Evolutionary conservation across 345 rosid genomes (phyloP).

Genomic region (Alliaria petiolata): DNA sequence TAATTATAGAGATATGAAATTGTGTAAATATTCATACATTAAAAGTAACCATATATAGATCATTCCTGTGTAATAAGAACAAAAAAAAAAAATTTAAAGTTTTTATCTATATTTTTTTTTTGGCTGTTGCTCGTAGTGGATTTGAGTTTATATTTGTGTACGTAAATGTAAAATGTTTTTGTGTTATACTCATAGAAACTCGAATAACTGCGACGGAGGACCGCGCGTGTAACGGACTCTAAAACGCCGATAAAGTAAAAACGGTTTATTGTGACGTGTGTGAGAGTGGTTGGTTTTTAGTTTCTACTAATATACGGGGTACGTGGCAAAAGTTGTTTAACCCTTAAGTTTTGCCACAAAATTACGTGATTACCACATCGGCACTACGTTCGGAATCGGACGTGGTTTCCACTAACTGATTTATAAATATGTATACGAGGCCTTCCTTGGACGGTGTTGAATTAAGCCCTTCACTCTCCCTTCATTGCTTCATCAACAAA

Average conservation of each 20-base stretch:
- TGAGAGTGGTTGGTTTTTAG: neutral
- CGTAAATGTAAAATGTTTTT: too few relatives aligned
- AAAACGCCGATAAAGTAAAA: neutral
- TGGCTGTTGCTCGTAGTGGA: too few relatives aligned
- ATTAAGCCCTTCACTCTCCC: too few relatives aligned
- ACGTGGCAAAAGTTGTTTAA: neutral
- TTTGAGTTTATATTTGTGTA: too few relatives aligned
- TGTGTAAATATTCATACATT: neutral
- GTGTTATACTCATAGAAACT: neutral
- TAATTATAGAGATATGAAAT: too few relatives aligned
- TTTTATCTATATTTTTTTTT: too few relatives aligned
- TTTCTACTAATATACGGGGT: neutral
- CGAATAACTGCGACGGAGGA: neutral
- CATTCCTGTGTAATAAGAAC: too few relatives aligned
- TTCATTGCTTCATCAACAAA: too few relatives aligned
- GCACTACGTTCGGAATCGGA: constrained; percentile 19
- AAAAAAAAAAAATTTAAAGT: too few relatives aligned
- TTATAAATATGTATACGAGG: too few relatives aligned
- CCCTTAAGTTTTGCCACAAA: neutral
- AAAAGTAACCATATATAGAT: too few relatives aligned
- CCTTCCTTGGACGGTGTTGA: constrained; percentile 21
- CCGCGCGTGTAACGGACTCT: neutral
- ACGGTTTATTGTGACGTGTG: neutral
- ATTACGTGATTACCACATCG: constrained; percentile 21
- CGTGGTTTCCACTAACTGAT: constrained; percentile 22